Conservation (phyloP, 176 grass and related monocot species). For the Melocanna baccifera region DNA sequence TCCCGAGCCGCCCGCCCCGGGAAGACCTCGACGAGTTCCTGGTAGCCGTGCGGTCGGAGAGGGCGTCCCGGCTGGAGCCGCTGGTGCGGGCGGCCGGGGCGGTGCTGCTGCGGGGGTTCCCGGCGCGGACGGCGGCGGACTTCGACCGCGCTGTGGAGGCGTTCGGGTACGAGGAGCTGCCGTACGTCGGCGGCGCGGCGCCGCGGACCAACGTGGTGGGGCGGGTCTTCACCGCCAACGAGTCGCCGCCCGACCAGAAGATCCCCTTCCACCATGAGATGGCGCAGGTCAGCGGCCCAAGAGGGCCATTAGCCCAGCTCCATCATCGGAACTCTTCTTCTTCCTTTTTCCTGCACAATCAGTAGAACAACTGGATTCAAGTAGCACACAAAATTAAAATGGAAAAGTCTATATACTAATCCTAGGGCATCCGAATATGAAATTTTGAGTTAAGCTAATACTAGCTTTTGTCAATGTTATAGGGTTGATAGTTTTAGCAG, state of each 20-base stretch:
- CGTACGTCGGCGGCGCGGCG: constrained; percentile 86
- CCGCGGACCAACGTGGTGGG: constrained; percentile 87
- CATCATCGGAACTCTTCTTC: too few species aligned
- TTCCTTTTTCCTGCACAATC: not conserved
- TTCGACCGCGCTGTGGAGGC: constrained; percentile 73
- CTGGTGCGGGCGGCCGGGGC: constrained; percentile 64
- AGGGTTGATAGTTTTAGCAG: too few species aligned
- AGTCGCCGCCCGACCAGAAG: constrained; percentile 91
- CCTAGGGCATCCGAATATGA: too few species aligned
- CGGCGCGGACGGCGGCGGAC: constrained; percentile 43
- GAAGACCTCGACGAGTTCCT: constrained; percentile 27
- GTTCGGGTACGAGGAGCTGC: constrained; percentile 88
- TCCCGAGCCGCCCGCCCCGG: constrained; percentile 3
- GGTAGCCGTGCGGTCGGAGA: constrained; percentile 48
- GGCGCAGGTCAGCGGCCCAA: constrained; percentile 63
- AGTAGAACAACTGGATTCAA: not conserved
- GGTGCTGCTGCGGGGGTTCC: constrained; percentile 75
- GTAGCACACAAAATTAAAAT: not conserved
- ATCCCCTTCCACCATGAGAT: constrained; percentile 99
- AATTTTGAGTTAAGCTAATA: too few species aligned
- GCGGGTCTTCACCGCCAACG: constrained; percentile 89
- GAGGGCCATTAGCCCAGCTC: not conserved
- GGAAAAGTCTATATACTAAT: not conserved
- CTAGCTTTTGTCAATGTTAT: too few species aligned
- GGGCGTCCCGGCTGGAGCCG: constrained; percentile 48